Conservation (phyloP, 2,329 filamentous ascomycete species). For the Diplodia seriata region DNA sequence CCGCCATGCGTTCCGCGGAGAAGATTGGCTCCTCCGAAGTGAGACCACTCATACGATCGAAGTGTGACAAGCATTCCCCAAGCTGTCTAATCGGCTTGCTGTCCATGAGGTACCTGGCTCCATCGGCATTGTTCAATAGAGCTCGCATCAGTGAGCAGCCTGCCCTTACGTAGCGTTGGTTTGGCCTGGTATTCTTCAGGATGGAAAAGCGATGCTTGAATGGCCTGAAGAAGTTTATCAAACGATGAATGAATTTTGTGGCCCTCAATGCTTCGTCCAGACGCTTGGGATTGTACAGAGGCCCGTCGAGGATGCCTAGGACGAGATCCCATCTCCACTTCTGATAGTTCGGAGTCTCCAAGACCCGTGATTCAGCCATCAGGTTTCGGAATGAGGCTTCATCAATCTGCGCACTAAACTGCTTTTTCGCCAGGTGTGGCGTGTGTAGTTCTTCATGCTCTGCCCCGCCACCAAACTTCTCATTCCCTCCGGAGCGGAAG, state of each 20-base stretch:
- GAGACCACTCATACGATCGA: slow-evolving; percentile 77
- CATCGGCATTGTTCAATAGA: slow-evolving; percentile 83
- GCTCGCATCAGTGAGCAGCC: slow-evolving; percentile 89
- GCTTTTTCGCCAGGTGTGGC: slow-evolving; percentile 52
- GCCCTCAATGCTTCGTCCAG: slow-evolving; percentile 93
- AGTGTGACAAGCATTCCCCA: slow-evolving; percentile 93
- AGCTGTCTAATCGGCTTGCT: slow-evolving; percentile 94
- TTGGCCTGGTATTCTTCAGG: slow-evolving; percentile 86
- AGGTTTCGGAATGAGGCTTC: slow-evolving; percentile 68
- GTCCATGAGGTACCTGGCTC: slow-evolving; percentile 82
- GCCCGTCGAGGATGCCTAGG: slow-evolving; percentile 88
- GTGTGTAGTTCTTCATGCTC: slow-evolving; percentile 47
- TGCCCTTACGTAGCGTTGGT: slow-evolving; percentile 90
- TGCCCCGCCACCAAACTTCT: slow-evolving; percentile 42
- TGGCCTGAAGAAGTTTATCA: slow-evolving; percentile 93
- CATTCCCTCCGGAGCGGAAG: slow-evolving; percentile 72
- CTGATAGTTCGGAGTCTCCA: slow-evolving; percentile 85
- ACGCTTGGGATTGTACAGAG: slow-evolving; percentile 86
- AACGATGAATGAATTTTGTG: slow-evolving; percentile 93
- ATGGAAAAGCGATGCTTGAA: slow-evolving; percentile 97
- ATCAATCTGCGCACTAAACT: slow-evolving; percentile 64
- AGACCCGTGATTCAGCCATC: slow-evolving; percentile 80
- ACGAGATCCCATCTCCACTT: slow-evolving; percentile 99
- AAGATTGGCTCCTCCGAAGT: slow-evolving; percentile 90
- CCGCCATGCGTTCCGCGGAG: slow-evolving; percentile 79